phyloP scores from a whole-genome alignment of 441 rosid species.

The Biscutella auriculata region DNA sequence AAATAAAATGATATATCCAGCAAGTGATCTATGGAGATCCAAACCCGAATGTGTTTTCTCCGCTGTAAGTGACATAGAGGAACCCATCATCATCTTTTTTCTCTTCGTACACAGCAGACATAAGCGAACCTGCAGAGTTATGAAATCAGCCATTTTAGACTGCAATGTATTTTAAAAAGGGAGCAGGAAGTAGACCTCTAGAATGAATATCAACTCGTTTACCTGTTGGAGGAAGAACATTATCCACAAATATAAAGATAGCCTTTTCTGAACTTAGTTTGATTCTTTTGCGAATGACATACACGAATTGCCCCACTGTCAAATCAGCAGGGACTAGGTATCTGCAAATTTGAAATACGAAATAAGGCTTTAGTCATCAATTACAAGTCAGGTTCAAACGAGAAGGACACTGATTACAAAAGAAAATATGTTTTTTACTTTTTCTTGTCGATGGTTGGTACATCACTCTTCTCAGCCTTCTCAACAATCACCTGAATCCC shows the following conservation, averaged over 20 bases:
- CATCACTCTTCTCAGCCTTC: constrained; percentile 27
- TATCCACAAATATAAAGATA: constrained; percentile 31
- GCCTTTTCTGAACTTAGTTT: constrained; percentile 33
- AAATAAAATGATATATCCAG: too few relatives aligned
- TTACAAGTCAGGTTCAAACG: too few relatives aligned
- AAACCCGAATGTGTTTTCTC: constrained; percentile 61
- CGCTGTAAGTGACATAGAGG: constrained; percentile 54
- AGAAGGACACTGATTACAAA: not conserved
- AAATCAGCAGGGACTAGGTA: constrained; percentile 55
- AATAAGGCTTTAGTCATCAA: constrained; percentile 11
- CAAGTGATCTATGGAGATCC: too few relatives aligned
- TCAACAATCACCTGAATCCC: constrained; percentile 25
- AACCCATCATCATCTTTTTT: constrained; percentile 57
- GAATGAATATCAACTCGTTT: too few relatives aligned
- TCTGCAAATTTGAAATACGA: constrained; percentile 16
- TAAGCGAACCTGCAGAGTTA: too few relatives aligned
- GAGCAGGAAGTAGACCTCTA: too few relatives aligned
- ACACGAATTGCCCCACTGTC: constrained; percentile 55
- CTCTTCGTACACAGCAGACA: constrained; percentile 52
- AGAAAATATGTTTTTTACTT: constrained; percentile 12
- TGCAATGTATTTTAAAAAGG: too few relatives aligned
- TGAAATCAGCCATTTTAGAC: too few relatives aligned
- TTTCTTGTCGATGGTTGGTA: constrained; percentile 30
- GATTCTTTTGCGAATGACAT: constrained; percentile 55
- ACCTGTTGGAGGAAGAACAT: constrained; percentile 61